These are phyloP conservation scores for Penicilliopsis zonata DNA, from an alignment of 495 filamentous ascomycete species.

Conservation along the genomic window DNA sequence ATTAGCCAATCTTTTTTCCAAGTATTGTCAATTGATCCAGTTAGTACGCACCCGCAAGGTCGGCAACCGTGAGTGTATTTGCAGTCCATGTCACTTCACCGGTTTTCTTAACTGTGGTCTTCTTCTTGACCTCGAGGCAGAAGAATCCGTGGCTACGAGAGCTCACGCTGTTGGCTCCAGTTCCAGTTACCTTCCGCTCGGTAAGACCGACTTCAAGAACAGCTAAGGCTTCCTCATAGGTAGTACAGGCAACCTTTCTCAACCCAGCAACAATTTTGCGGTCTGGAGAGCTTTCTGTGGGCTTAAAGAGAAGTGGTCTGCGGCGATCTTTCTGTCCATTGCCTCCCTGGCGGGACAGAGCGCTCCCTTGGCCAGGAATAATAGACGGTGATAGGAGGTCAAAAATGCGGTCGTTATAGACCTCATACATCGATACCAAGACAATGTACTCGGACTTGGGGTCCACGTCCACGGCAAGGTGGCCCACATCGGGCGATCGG, in stretches of 20 bases:
- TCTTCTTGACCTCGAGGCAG: conserved; percentile 86
- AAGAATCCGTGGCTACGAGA: conserved; percentile 95
- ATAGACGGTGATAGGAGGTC: conserved; percentile 62
- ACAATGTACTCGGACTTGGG: conserved; percentile 73
- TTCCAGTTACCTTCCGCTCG: conserved; percentile 80
- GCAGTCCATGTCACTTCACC: conserved; percentile 59
- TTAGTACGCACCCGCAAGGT: conserved; percentile 58
- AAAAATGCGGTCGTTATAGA: conserved; percentile 97
- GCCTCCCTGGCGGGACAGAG: conserved; percentile 24
- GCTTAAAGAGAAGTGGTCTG: conserved; percentile 74
- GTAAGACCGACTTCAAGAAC: conserved; percentile 83
- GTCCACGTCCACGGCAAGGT: conserved; percentile 55
- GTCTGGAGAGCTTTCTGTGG: conserved; percentile 71
- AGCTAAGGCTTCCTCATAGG: conserved; percentile 73
- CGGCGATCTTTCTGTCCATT: conserved; percentile 54
- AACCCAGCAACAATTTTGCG: conserved; percentile 86
- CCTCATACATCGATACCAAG: conserved; percentile 94
- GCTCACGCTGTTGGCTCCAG: conserved; percentile 77
- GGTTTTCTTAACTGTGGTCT: conserved; percentile 36
- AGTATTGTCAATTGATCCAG: background rate
- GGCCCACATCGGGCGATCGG: conserved; percentile 59
- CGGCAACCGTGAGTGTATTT: conserved; percentile 78
- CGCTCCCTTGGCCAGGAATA: conserved; percentile 23
- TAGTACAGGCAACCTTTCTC: conserved; percentile 80
- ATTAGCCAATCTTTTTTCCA: conserved; percentile 7